Base-by-base conservation (phyloP, 2,329 filamentous ascomycete genomes). In the Mycocentrospora acerina region DNA sequence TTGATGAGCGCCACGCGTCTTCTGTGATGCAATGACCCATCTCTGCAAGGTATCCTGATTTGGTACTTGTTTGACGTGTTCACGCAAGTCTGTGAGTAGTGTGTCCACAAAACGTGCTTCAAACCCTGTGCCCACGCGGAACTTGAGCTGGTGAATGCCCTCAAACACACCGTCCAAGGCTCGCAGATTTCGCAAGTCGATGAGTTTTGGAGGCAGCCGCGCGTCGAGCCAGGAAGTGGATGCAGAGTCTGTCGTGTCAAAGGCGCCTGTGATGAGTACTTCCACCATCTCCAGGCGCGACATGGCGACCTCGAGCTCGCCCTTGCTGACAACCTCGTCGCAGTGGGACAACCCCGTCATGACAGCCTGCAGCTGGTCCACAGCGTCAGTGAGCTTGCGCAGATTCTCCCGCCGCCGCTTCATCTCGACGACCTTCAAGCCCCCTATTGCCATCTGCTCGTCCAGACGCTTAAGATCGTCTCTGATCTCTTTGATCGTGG, bases 51-150 rank as follows among this genome's bases (percentile, higher is more conserved):
- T 91, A 32, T 88, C 84, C 24, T 81, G 71, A 1, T 72, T 71
- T 1, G 88, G 82, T 2, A 93, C 84, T 2, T 77, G 80, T 36
- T 87, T 82, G 18, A 90, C 76, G 62, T 98, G 93, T n/a, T 79
- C 76, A 35, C 87, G 81, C 27, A 97, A 69, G 66, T 98, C 93
- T 3, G 76, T 78, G 19, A 97, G 75, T 13, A 98, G 74, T 18
- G 87, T 80, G 42, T 83, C 80, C 19, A 93, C 74, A 56, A 97
- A 95, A 29, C 84, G 83, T 2, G 78, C 72, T 63, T 97, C 90
- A 60, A 90, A 97, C 0, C 84, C 87, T 65, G 86, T 90, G 15
- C 93, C 93, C 41, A 96, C 88, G 3, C 88, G 83, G 48, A 82
- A 80, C 41, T 89, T 83, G 32, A 98, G 71, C 24, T 83, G 80